Percentiles rank a stretch among this genome's conserved stretches.
Conservation (phyloP, 176 grass and related monocot species). For the Dendrocalamus sinicus region DNA sequence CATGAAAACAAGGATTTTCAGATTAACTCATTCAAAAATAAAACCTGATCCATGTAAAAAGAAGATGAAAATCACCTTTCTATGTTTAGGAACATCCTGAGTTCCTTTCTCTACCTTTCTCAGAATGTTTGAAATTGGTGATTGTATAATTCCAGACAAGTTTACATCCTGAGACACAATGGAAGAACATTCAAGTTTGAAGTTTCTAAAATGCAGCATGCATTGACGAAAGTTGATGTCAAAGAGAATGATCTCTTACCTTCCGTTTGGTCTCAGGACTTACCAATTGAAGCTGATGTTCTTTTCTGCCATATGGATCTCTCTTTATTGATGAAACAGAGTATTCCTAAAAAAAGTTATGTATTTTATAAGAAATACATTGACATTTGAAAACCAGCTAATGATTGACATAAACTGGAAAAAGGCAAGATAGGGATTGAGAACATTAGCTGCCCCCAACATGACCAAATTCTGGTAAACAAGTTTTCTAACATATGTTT, state of each 20-base stretch:
- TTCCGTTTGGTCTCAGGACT: conserved; percentile 82
- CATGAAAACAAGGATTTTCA: conserved; percentile 24
- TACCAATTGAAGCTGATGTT: conserved; percentile 60
- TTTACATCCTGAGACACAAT: conserved; percentile 68
- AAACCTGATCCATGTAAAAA: conserved; percentile 1
- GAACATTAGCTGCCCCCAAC: conserved; percentile 27
- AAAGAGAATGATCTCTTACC: conserved; percentile 53
- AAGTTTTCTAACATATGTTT: conserved; percentile 18
- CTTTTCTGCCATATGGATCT: conserved; percentile 74
- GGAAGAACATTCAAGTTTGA: conserved; percentile 39
- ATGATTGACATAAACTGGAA: conserved; percentile 20
- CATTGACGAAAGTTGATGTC: not conserved
- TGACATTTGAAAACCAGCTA: conserved; percentile 32
- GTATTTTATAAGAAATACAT: conserved; percentile 28
- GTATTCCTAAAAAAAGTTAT: conserved; percentile 58
- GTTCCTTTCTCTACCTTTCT: conserved; percentile 76
- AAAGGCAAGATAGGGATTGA: conserved; percentile 1
- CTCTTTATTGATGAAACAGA: conserved; percentile 78
- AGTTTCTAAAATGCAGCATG: conserved; percentile 21
- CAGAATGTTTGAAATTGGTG: conserved; percentile 74
- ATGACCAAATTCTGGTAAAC: conserved; percentile 19
- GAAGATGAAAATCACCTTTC: conserved; percentile 57
- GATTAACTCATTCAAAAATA: conserved; percentile 23
- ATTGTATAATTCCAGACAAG: conserved; percentile 68
- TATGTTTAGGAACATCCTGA: conserved; percentile 72